Evolutionary conservation across 1,284 basidiomycete genomes (phyloP), one percentile per base, ranked within the genome.

Genomic region (Boletus semigastroideus): DNA sequence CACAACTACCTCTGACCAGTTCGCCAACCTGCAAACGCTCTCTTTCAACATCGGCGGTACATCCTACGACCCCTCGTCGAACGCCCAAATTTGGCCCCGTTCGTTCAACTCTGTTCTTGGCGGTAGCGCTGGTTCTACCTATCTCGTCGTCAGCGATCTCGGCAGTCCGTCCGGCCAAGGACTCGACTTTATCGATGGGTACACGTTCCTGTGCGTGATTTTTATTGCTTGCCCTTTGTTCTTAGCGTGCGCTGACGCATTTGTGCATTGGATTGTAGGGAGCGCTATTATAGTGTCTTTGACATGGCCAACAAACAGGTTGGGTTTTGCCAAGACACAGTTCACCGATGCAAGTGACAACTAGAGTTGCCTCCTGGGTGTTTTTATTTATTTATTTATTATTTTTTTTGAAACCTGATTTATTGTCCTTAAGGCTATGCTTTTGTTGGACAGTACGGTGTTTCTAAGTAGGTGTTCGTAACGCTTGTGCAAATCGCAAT

Each of bases 11-110:
- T n/a, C n/a, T n/a, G n/a, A n/a, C n/a, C n/a, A n/a, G n/a, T n/a
- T n/a, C n/a, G n/a, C n/a, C n/a, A n/a, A n/a, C n/a, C n/a, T n/a
- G n/a, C n/a, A n/a, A n/a, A 1, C 44, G 0, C 38, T 64, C 7
- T 25, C 16, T 3, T 61, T 61, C 30, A 6, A 61, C 40, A 72
- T 79, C 45, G 72, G 70, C 16, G 8, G 38, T 41, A 52, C 75
- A 57, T 62, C 66, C 4, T 36, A 25, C 3, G 40, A 74, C 56
- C 60, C 81, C 22, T 74, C 72, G 8, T 57, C 74, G 4, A 76
- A 82, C 56, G 80, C 74, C 9, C 80, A 81, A 64, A 76, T 78
- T 57, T 80, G 76, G 76, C 79, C 80, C 10, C 74, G 77, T 48
- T 53, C 66, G 33, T 66, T 76, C 53, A 80, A 81, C 67, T 48